A percentile compares a stretch with the other conserved stretches of the same genome.
These are phyloP conservation scores for Xylariaceae sp. DNA, from an alignment of 2,329 filamentous ascomycete species.

Conservation along the genomic window DNA sequence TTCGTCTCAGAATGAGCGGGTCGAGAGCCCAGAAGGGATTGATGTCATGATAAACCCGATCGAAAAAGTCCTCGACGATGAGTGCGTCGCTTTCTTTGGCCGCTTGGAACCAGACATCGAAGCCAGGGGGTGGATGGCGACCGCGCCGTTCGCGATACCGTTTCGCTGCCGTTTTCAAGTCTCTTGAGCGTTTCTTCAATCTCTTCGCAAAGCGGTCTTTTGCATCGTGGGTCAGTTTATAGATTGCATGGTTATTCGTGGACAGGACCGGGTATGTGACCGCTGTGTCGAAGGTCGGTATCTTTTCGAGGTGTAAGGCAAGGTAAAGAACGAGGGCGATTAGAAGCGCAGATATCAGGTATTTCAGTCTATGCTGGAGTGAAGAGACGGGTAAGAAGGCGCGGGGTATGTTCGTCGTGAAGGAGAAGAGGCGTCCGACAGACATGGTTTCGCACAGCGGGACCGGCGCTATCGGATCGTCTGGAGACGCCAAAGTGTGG, in stretches of 20 bases:
- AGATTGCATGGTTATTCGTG: conserved; percentile 40
- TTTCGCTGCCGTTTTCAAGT: conserved; percentile 46
- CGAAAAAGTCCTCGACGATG: conserved; percentile 58
- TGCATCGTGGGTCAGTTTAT: conserved; percentile 41
- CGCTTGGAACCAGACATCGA: conserved; percentile 52
- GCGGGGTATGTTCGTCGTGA: no score
- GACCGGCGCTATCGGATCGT: neutral
- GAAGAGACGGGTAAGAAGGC: neutral
- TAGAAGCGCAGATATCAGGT: conserved; percentile 6
- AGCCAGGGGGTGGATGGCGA: conserved; percentile 57
- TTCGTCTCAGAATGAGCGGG: conserved; percentile 34
- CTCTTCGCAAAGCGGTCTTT: conserved; percentile 37
- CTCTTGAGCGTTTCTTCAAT: conserved; percentile 41
- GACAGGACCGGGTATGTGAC: neutral
- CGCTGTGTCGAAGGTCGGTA: neutral
- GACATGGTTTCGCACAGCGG: conserved; percentile 1
- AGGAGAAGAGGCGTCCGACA: neutral
- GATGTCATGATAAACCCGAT: conserved; percentile 58
- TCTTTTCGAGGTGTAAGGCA: neutral
- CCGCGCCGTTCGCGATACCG: conserved; percentile 52
- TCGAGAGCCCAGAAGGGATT: conserved; percentile 55
- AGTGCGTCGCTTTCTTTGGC: conserved; percentile 46
- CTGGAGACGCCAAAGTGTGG: no score
- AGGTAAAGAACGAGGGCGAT: conserved; percentile 9
- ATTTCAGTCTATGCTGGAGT: conserved; percentile 10